These are phyloP conservation scores for Raffaelea ambrosiae DNA, from an alignment of 2,329 filamentous ascomycete genomes.

Conservation along the genomic window DNA sequence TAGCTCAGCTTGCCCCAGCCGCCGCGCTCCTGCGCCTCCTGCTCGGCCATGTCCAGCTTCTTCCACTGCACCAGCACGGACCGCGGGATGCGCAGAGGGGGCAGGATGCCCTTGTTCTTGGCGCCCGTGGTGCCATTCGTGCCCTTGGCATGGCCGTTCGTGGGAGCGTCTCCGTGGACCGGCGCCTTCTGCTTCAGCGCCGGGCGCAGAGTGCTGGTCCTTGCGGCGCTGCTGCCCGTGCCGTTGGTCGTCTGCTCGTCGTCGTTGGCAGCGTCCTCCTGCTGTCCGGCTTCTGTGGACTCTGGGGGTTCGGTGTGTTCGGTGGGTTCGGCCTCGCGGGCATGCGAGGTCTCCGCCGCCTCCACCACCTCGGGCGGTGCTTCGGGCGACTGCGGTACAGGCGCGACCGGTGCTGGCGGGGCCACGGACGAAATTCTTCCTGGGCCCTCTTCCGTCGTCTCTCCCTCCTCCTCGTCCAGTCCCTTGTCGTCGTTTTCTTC, in stretches of 20 bases:
- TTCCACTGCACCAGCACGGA: constrained; percentile 39
- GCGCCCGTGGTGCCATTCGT: no score
- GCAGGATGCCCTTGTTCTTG: neutral
- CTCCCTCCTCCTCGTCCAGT: neutral
- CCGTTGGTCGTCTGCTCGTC: no score
- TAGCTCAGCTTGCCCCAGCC: constrained; percentile 72
- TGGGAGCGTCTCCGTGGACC: constrained; percentile 3
- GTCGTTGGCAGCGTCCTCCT: neutral
- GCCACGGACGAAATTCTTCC: neutral
- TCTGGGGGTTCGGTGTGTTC: no score
- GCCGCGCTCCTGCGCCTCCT: constrained; percentile 61
- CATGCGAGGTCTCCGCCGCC: no score
- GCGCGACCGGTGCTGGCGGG: neutral
- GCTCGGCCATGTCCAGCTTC: constrained; percentile 55
- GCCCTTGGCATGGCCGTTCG: constrained; percentile 3
- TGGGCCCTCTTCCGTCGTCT: neutral
- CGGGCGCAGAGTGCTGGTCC: no score
- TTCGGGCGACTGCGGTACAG: no score
- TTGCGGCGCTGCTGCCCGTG: no score
- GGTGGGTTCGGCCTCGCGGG: no score
- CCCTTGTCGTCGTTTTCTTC: neutral
- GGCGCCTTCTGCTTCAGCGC: neutral
- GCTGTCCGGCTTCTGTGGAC: neutral
- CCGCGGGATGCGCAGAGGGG: constrained; percentile 15
- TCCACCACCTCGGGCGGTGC: neutral